Base-by-base conservation (phyloP, 2,329 filamentous ascomycete genomes). In the Colletotrichum abscissum region DNA sequence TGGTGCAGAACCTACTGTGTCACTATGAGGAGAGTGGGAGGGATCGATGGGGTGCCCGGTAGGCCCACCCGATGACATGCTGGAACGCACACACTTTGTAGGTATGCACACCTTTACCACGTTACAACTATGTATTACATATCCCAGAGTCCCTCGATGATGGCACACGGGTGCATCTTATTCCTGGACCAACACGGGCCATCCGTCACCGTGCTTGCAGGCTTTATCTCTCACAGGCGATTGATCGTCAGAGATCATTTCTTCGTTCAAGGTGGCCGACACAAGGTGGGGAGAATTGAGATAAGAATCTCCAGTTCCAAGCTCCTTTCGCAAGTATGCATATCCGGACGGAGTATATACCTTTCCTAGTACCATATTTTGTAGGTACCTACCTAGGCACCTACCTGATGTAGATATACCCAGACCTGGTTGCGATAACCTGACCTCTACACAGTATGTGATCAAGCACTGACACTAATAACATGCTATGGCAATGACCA, bases 21-120 rank as follows among this genome's bases (percentile, higher is more conserved):
- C n/a, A 38, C 58, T 19, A 28, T 8, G n/a, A 46, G 11, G 33
- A n/a, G n/a, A 55, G 22, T 33, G 46, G 62, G 30, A 33, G 22
- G 62, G 62, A 30, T 22, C 42, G 54, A 66, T 54, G 30, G 5
- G 24, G 22, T 24, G 30, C 30, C 30, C 30, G 33, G 33, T n/a
- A 30, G 67, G 62, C 62, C 62, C 62, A 64, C 62, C 30, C 49
- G 22, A 55, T 38, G 59, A 63, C 59, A 63, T 24, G 35, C 59
- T 4, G 26, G 35, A 30, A 60, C 33, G 30, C 30, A 16, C 30
- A 59, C 56, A 38, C 3, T 35, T 11, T 11, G 11, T 35, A 35
- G 33, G 33, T 35, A 35, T 7, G 33, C 57, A 35, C 56, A 28
- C 22, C n/a, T 11, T 58, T 58, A 58, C 55, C 55, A n/a, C 19